These are phyloP conservation scores for Lipomyces orientalis DNA, from an alignment of 805 yeast genomes.

Conservation along the genomic window DNA sequence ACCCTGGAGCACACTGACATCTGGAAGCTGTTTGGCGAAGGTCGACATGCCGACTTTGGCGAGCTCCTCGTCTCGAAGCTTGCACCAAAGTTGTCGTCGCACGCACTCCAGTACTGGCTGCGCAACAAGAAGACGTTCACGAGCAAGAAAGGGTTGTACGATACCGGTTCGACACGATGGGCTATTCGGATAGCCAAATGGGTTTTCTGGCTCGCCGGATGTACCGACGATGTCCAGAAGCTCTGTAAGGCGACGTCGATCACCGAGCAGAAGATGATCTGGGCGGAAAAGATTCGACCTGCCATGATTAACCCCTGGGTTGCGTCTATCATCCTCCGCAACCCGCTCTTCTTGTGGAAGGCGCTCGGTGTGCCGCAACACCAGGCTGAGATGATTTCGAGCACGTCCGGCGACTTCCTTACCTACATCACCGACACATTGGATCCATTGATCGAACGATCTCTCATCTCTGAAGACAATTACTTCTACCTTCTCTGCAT, in stretches of 20 bases:
- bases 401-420: constrained; percentile 56
- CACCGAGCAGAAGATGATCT: constrained; percentile 66
- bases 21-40: constrained; percentile 81
- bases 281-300: constrained; percentile 69
- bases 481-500: constrained; percentile 77
- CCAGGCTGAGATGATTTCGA: constrained; percentile 74
- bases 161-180: constrained; percentile 88
- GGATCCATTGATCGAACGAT: constrained; percentile 72
- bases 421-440: constrained; percentile 77
- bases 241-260: constrained; percentile 64
- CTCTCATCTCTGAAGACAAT: constrained; percentile 70
- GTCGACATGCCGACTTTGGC: constrained; percentile 60
- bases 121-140: constrained; percentile 66
- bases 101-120: constrained; percentile 83
- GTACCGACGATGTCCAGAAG: constrained; percentile 56
- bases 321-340: constrained; percentile 71
- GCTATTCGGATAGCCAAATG: constrained; percentile 71
- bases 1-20: constrained; percentile 61
- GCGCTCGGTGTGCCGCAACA: constrained; percentile 89
- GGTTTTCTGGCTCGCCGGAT: constrained; percentile 63
- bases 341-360: constrained; percentile 85
- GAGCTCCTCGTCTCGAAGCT: constrained; percentile 61
- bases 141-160: constrained; percentile 68
- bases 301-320: constrained; percentile 73
- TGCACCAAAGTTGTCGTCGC: constrained; percentile 74